Percentiles rank a stretch among this genome's conserved stretches.
Evolutionary conservation across 2,329 filamentous ascomycete species (phyloP).

Genomic region (Pyricularia grisea): DNA sequence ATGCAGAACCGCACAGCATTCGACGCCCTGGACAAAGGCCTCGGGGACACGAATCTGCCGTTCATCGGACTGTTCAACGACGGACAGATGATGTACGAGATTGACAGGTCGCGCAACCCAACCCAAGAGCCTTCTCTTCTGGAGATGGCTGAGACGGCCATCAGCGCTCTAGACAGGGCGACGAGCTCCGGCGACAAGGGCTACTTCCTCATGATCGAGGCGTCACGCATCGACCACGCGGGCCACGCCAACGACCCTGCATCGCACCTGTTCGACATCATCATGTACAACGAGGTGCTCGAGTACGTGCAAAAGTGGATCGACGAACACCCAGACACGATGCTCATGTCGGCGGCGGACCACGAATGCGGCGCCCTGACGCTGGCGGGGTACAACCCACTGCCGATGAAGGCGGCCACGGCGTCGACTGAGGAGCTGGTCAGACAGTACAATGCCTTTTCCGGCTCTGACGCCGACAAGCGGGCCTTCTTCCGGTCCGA

Average conservation of each 20-base stretch:
- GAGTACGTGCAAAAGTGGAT: conserved; percentile 27
- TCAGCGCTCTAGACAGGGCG: conserved; percentile 24
- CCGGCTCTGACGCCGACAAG: conserved; percentile 17
- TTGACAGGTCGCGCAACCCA: conserved; percentile 21
- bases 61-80: conserved; percentile 29
- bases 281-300: conserved; percentile 29
- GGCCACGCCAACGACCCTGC: conserved; percentile 44
- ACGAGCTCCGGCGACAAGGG: conserved; percentile 21
- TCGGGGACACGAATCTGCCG: conserved; percentile 19
- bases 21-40: conserved; percentile 18
- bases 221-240: conserved; percentile 26
- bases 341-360: conserved; percentile 28
- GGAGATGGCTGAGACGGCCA: conserved; percentile 27
- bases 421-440: conserved; percentile 21
- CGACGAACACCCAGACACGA: conserved; percentile 25
- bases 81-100: conserved; percentile 23
- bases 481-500: conserved; percentile 17
- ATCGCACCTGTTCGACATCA: conserved; percentile 35
- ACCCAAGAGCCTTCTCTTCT: conserved; percentile 25
- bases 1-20: conserved; percentile 25
- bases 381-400: conserved; percentile 25
- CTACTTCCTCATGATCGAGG: conserved; percentile 30
- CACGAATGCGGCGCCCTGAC: conserved; percentile 30
- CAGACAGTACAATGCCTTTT: conserved; percentile 4
- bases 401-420: conserved; percentile 17